A percentile compares a stretch with the other conserved stretches of the same genome.
These are phyloP conservation scores for Vaccinium vitisidaea DNA, from an alignment of 148 eudicot genomes.

Conservation along the genomic window DNA sequence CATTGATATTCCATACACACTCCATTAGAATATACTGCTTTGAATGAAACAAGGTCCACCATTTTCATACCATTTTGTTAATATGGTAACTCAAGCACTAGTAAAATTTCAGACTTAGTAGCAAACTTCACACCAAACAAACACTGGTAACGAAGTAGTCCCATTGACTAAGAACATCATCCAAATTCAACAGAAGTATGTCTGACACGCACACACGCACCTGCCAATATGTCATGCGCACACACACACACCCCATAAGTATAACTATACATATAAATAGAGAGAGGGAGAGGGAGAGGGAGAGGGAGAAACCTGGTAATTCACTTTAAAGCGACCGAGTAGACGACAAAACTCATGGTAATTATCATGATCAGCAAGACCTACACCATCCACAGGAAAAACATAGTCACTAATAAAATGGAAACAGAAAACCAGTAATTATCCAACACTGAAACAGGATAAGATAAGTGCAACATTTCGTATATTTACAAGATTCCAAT, in stretches of 20 bases:
- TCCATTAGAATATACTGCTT: background rate
- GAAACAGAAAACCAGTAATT: background rate
- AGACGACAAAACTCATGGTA: constrained; percentile 97
- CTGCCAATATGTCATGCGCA: background rate
- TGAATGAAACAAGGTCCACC: background rate
- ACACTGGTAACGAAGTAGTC: background rate
- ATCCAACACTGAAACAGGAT: background rate
- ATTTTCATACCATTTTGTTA: background rate
- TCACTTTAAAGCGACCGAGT: constrained; percentile 79
- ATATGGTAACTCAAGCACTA: background rate
- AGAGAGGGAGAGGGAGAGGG: constrained; percentile 6
- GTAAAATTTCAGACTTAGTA: background rate
- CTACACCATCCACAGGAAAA: constrained; percentile 27
- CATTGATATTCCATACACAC: background rate
- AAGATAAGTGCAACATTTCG: background rate
- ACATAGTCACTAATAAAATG: background rate
- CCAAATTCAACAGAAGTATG: background rate
- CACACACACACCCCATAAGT: background rate
- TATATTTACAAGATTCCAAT: background rate
- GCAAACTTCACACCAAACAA: background rate
- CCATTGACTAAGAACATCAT: background rate
- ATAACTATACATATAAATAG: background rate
- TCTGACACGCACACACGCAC: background rate
- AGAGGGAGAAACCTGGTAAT: constrained; percentile 62
- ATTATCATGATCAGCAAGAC: constrained; percentile 93